phyloP scores from a whole-genome alignment of 1,284 basidiomycete species.

The Stereum hirsutum region DNA sequence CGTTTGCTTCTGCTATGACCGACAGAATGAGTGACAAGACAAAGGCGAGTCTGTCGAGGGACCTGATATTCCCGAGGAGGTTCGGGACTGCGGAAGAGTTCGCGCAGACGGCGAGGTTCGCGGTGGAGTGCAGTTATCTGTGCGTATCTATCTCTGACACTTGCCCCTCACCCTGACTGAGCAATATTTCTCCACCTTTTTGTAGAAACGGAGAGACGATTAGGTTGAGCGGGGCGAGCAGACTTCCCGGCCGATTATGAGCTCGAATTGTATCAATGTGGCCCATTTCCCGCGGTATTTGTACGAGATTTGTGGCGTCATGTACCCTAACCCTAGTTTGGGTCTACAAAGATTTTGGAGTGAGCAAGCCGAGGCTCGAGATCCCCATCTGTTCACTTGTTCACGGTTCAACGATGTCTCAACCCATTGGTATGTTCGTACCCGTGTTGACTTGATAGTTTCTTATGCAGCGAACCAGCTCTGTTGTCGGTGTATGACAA shows the following conservation, averaged over 20 bases:
- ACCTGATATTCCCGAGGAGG: constrained; percentile 12
- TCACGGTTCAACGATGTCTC: constrained; percentile 19
- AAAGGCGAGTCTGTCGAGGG: constrained; percentile 16
- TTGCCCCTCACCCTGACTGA: no score
- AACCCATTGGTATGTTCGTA: constrained; percentile 22
- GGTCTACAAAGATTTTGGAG: not conserved
- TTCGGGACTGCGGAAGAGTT: constrained; percentile 30
- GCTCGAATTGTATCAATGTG: no score
- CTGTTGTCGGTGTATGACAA: constrained; percentile 98
- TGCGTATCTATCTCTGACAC: no score
- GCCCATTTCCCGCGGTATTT: no score
- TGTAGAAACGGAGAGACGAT: constrained; percentile 55
- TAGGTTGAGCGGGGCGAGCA: constrained; percentile 35
- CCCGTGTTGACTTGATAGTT: constrained; percentile 4
- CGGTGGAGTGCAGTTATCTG: constrained; percentile 41
- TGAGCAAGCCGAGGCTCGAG: no score
- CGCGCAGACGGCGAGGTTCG: constrained; percentile 41
- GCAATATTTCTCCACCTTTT: no score
- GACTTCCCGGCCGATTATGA: constrained; percentile 25
- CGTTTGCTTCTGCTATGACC: constrained; percentile 39
- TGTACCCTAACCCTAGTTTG: not conserved
- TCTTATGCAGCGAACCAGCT: constrained; percentile 34
- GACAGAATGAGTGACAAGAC: constrained; percentile 29
- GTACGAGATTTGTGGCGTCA: no score
- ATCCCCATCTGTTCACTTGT: not conserved